Conservation (phyloP, 1,139 yeast species). For the Yamadazyma blattariae region DNA sequence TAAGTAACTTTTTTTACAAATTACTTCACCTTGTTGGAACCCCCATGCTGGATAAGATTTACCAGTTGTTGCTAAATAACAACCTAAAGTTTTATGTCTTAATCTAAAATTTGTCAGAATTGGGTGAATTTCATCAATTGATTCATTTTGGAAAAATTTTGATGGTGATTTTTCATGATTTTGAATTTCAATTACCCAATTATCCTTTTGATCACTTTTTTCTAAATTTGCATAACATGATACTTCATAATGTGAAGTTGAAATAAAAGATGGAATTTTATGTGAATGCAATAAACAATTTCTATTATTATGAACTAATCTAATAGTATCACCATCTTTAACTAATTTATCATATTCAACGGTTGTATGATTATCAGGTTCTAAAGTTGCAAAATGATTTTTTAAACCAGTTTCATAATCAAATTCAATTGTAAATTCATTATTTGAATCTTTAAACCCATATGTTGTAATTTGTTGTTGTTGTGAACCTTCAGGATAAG, state of each 20-base stretch:
- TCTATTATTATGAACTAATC: conserved; percentile 55
- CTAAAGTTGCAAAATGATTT: conserved; percentile 31
- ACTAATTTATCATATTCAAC: conserved; percentile 21
- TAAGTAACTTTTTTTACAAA: conserved; percentile 54
- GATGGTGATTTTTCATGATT: conserved; percentile 56
- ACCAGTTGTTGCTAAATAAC: conserved; percentile 75
- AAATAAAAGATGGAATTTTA: conserved; percentile 51
- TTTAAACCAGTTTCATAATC: conserved; percentile 23
- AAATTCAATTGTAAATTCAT: conserved; percentile 57
- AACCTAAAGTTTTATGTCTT: conserved; percentile 60
- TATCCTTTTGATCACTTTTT: conserved; percentile 61
- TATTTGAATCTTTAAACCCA: conserved; percentile 69
- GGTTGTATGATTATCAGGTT: conserved; percentile 26
- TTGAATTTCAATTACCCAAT: conserved; percentile 69
- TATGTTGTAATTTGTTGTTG: conserved; percentile 78
- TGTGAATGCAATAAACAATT: conserved; percentile 64
- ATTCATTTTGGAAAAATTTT: conserved; percentile 39
- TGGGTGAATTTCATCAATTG: conserved; percentile 52
- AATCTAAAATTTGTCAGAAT: conserved; percentile 68
- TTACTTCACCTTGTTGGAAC: conserved; percentile 75
- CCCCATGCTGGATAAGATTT: conserved; percentile 77
- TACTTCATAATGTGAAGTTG: conserved; percentile 56
- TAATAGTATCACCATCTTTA: conserved; percentile 51
- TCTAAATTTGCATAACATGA: conserved; percentile 63
- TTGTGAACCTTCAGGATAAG: conserved; percentile 69